A percentile compares a stretch with the other conserved stretches of the same genome.
These are phyloP conservation scores for Malania oleifera DNA, from an alignment of 164 flowering plant species.

Conservation along the genomic window DNA sequence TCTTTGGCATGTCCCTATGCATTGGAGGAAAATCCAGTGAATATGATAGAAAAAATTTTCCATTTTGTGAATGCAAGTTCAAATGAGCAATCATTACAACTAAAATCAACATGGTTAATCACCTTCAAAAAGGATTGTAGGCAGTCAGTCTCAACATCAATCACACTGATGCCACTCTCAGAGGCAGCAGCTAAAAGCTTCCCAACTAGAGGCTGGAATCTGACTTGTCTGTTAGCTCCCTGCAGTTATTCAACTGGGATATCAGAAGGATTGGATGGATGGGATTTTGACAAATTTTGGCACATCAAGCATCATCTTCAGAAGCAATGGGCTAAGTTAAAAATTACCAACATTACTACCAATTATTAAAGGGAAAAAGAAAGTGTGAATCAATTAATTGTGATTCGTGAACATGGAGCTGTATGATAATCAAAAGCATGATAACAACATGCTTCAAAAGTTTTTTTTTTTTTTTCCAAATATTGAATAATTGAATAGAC, in stretches of 20 bases:
- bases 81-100: neutral
- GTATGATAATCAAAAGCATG: too few species aligned
- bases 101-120: neutral
- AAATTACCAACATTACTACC: neutral
- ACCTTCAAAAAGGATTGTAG: constrained; percentile 14
- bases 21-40: neutral
- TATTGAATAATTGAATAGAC: too few species aligned
- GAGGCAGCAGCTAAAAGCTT: constrained; percentile 20
- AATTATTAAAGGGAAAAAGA: neutral
- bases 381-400: too few species aligned
- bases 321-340: too few species aligned
- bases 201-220: constrained; percentile 23
- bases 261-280: neutral
- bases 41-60: neutral
- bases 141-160: constrained; percentile 22
- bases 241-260: neutral
- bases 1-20: constrained; percentile 21
- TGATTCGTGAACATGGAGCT: too few species aligned
- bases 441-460: too few species aligned
- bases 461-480: too few species aligned
- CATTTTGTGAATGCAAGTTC: neutral
- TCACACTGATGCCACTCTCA: constrained; percentile 15
- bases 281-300: neutral
- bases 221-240: constrained; percentile 22
- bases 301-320: neutral